Evolutionary conservation across 148 eudicot genomes (phyloP).

Genomic region (Rhododendron molle): DNA sequence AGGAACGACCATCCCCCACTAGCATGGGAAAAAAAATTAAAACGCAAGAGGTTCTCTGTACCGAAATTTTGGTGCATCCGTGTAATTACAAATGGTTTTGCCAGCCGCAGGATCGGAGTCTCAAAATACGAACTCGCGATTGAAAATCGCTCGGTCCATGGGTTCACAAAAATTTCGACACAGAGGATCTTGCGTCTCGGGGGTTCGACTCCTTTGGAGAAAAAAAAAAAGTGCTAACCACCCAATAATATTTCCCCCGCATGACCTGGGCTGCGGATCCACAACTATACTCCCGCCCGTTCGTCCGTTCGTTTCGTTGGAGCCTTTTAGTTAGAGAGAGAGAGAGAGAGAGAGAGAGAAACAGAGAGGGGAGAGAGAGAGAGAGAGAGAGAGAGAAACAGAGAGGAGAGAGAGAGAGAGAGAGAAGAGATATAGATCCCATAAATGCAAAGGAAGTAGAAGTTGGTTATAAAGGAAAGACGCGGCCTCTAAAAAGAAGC

Average conservation of each 20-base stretch:
- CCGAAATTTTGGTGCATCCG: too few relatives aligned
- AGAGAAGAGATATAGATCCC: not conserved
- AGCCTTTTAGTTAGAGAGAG: not conserved
- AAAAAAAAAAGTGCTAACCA: not conserved
- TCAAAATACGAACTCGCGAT: too few relatives aligned
- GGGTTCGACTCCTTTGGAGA: too few relatives aligned
- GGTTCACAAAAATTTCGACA: too few relatives aligned
- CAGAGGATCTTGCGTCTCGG: too few relatives aligned
- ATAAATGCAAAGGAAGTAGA: not conserved
- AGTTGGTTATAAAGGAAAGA: not conserved
- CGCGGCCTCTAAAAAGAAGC: not conserved
- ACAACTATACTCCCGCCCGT: slow-evolving; percentile 7
- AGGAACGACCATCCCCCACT: too few relatives aligned
- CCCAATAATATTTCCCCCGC: not conserved
- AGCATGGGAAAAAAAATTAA: too few relatives aligned
- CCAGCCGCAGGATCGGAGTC: too few relatives aligned
- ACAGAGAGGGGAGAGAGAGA: not conserved
- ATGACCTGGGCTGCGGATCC: not conserved
- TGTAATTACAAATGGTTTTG: too few relatives aligned
- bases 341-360: not conserved
- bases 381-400: not conserved
- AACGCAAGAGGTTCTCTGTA: too few relatives aligned
- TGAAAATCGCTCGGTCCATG: too few relatives aligned
- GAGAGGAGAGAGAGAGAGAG: not conserved
- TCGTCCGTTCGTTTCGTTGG: not conserved